Base-by-base conservation (phyloP, 345 rosid genomes). In the Eucalyptus guilfoylei region DNA sequence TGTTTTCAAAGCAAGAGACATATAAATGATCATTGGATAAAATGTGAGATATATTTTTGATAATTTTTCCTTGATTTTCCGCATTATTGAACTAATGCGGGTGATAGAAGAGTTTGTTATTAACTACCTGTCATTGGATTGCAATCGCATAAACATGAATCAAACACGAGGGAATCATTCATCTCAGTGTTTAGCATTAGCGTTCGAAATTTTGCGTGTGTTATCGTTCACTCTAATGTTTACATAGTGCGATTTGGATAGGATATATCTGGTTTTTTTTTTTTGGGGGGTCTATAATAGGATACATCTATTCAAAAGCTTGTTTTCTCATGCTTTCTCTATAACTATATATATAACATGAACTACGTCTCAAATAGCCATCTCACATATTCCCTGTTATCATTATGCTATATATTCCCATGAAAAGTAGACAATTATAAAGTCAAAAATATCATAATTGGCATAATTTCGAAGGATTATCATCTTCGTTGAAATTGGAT, bases 321-420 rank as follows among this genome's bases (percentile, higher is more conserved):
- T 60, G 67, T 28, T 26, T 6, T 55, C 32, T 60, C 32, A 3
- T 26, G 14, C 4, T 58, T 26, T 28, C 32, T 26, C 15, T 11
- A 11, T 60, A 11, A 24, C 6, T 12, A 60, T 60, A 60, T 60
- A 60, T 11, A 11, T 11, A 58, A 11, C 4, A 28, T 3, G 32
- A 11, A 28, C 4, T 3, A 28, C 15, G 2, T 60, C 62, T 55
- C 28, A 28, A 14, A 60, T 28, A 28, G 69, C 16, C 69, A 60
- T 13, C 16, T 28, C 34, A 3, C 9, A 13, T 62, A 3, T 62
- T 62, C 2, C 2, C 8, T 1, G 1, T 28, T 26, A 26, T 60
- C 16, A 1, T 60, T 1, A 1, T 60, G 32, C 15, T 60, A 60
- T 28, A 12, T 62, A 62, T 62, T 62, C 69, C 32, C 69, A 30